These are phyloP conservation scores for Hippophae gyantsensis DNA, from an alignment of 306 rosid genomes.

Conservation along the genomic window DNA sequence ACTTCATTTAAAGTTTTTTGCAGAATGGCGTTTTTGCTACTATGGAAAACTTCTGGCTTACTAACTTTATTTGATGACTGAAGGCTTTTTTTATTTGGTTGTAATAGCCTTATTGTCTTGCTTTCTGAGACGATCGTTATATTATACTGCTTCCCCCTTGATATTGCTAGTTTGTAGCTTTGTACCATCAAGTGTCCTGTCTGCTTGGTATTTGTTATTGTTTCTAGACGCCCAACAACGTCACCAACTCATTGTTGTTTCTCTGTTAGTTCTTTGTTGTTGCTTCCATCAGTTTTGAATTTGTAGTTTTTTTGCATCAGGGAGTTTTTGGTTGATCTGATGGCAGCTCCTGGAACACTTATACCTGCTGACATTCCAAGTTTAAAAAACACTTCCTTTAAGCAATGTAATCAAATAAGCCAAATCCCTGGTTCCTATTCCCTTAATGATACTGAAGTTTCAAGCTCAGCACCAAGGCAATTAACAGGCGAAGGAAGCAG, in stretches of 20 bases:
- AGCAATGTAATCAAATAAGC: conserved; percentile 45
- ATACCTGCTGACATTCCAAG: conserved; percentile 74
- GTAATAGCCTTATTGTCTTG: no score
- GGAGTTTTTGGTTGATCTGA: conserved; percentile 98
- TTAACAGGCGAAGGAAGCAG: conserved; percentile 75
- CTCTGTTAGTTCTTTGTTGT: conserved; percentile 5
- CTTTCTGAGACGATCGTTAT: no score
- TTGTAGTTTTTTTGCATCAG: conserved; percentile 43
- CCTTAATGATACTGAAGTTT: conserved; percentile 34
- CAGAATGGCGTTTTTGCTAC: no score
- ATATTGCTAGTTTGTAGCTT: no score
- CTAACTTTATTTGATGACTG: no score
- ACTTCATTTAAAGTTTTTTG: no score
- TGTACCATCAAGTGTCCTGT: not conserved
- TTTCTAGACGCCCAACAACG: not conserved
- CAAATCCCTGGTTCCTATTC: conserved; percentile 39
- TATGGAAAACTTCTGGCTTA: no score
- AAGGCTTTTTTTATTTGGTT: no score
- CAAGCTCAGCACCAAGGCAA: conserved; percentile 39
- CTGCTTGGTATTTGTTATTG: not conserved
- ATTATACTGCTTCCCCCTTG: no score
- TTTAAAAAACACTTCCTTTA: conserved; percentile 43
- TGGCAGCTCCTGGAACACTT: conserved; percentile 99
- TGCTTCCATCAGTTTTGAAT: conserved; percentile 20
- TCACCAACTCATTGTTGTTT: not conserved